Conservation (phyloP, 495 filamentous ascomycete genomes). For the Aspergillus indologenus region DNA sequence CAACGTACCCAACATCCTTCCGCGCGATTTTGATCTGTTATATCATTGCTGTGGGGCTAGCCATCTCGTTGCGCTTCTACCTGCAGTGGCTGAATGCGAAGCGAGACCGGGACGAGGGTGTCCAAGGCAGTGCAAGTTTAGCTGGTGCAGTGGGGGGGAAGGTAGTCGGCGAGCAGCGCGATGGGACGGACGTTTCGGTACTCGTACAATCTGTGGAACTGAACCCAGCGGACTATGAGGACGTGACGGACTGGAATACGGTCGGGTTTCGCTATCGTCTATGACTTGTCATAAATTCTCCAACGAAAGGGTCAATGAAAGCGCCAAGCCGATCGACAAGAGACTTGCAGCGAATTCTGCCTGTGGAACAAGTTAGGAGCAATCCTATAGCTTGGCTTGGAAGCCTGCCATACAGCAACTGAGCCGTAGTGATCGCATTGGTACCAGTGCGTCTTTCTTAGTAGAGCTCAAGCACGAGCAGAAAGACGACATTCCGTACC, state of each 20-base stretch:
- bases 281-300: too few relatives aligned
- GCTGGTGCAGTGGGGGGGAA: constrained; percentile 40
- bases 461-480: too few relatives aligned
- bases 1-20: constrained; percentile 44
- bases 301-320: too few relatives aligned
- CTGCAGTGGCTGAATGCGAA: constrained; percentile 38
- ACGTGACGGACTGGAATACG: constrained; percentile 53
- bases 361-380: too few relatives aligned
- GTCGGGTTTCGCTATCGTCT: constrained; percentile 50
- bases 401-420: too few relatives aligned
- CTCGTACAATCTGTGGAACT: constrained; percentile 30
- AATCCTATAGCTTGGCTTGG: too few relatives aligned
- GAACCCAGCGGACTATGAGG: constrained; percentile 44
- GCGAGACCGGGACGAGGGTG: constrained; percentile 39
- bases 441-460: too few relatives aligned
- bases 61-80: constrained; percentile 39
- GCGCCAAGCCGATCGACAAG: too few relatives aligned
- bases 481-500: too few relatives aligned
- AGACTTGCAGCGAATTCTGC: too few relatives aligned
- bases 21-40: constrained; percentile 53
- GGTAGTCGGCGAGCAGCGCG: constrained; percentile 23
- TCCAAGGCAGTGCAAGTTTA: constrained; percentile 38
- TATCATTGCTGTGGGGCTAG: constrained; percentile 37
- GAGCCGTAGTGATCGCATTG: too few relatives aligned
- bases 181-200: constrained; percentile 21